These are phyloP conservation scores for Globisporangium cystogenes DNA, from an alignment of 352 stramenopile species.

Conservation along the genomic window DNA sequence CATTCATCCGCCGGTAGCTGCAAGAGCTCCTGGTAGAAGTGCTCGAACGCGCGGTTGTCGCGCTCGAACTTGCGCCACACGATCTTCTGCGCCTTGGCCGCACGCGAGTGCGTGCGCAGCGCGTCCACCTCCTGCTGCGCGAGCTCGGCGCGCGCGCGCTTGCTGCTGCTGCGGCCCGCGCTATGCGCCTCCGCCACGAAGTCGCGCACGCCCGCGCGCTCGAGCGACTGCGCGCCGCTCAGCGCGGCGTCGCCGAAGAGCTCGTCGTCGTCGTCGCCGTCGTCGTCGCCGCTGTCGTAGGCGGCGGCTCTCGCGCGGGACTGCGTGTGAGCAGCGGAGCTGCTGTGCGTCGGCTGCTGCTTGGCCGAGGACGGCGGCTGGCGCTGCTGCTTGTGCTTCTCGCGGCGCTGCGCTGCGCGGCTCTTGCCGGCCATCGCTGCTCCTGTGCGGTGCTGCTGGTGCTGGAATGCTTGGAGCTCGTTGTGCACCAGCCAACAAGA, in stretches of 20 bases:
- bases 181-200: slow-evolving; percentile 38
- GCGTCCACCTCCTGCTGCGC: slow-evolving; percentile 49
- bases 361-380: background rate
- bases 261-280: slow-evolving; percentile 30
- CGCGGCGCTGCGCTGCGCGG: slow-evolving; percentile 34
- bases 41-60: slow-evolving; percentile 76
- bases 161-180: slow-evolving; percentile 32
- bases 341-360: background rate
- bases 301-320: slow-evolving; percentile 6
- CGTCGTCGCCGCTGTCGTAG: slow-evolving; percentile 24
- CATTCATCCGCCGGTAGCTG: slow-evolving; percentile 70
- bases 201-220: slow-evolving; percentile 54
- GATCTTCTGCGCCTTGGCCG: slow-evolving; percentile 77
- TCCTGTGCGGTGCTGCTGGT: background rate
- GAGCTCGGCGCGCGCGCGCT: slow-evolving; percentile 45
- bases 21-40: slow-evolving; percentile 79
- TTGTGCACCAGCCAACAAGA: background rate
- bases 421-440: slow-evolving; percentile 27
- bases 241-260: slow-evolving; percentile 19
- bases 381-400: slow-evolving; percentile 28
- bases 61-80: slow-evolving; percentile 86
- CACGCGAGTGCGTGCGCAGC: slow-evolving; percentile 51
- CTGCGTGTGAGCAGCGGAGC: too few species aligned
- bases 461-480: background rate
- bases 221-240: slow-evolving; percentile 40